Conservation (phyloP, 208 protist species). For the Crithidia expoeki region DNA sequence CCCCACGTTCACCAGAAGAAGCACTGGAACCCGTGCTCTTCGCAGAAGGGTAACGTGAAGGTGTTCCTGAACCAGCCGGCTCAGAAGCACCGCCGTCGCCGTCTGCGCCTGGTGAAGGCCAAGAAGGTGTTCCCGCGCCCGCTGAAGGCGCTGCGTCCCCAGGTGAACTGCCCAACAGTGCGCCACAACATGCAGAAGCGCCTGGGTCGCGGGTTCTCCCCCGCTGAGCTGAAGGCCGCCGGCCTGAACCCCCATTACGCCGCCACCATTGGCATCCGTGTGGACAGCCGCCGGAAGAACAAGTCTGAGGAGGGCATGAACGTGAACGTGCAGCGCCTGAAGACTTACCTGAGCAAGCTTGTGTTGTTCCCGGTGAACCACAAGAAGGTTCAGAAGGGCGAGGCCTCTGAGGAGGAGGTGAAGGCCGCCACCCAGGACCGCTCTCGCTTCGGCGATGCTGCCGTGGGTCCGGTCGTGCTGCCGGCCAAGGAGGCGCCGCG, state of each 20-base stretch:
- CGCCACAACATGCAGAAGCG: slow-evolving; percentile 97
- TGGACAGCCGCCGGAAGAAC: slow-evolving; percentile 97
- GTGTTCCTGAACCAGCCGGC: slow-evolving; percentile 90
- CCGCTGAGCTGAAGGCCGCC: slow-evolving; percentile 95
- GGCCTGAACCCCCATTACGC: slow-evolving; percentile 87
- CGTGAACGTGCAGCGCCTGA: slow-evolving; percentile 96
- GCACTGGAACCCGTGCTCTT: slow-evolving; percentile 94
- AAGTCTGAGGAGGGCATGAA: slow-evolving; percentile 93
- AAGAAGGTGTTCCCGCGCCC: slow-evolving; percentile 96
- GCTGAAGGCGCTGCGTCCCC: slow-evolving; percentile 92
- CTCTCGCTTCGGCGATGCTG: slow-evolving; percentile 67
- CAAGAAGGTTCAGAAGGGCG: slow-evolving; percentile 86
- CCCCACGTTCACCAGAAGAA: slow-evolving; percentile 96
- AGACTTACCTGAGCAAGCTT: slow-evolving; percentile 96
- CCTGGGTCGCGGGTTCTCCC: slow-evolving; percentile 97
- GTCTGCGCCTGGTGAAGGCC: slow-evolving; percentile 87
- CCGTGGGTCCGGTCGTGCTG: slow-evolving; percentile 70
- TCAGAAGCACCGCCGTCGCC: slow-evolving; percentile 85
- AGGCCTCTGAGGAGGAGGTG: slow-evolving; percentile 74
- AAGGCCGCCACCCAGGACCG: slow-evolving; percentile 79
- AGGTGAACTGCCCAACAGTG: slow-evolving; percentile 94
- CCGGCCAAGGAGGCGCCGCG: slow-evolving; percentile 67
- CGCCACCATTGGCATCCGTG: slow-evolving; percentile 96
- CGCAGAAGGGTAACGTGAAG: slow-evolving; percentile 93
- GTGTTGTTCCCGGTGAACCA: slow-evolving; percentile 93